Percentiles rank a stretch among this genome's conserved stretches.
These are phyloP conservation scores for Colletotrichum nymphaeae DNA, from an alignment of 2,329 filamentous ascomycete species.

Conservation along the genomic window DNA sequence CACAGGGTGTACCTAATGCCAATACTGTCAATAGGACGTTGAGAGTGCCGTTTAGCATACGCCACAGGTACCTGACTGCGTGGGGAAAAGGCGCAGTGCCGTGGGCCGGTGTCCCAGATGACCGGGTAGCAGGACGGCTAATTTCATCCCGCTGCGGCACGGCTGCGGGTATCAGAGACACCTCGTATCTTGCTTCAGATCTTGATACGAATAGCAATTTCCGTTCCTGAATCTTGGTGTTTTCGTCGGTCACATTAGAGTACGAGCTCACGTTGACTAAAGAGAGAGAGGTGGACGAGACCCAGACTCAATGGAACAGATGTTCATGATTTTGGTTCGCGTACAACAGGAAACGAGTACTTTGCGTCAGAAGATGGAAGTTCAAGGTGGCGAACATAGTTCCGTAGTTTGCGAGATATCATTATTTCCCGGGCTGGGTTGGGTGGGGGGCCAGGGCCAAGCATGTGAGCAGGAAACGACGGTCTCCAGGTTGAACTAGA, in stretches of 20 bases:
- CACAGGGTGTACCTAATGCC: not conserved
- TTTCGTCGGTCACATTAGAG: not conserved
- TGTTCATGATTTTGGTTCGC: not conserved
- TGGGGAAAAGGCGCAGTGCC: not conserved
- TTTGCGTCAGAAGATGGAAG: not conserved
- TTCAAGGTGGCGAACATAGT: not conserved
- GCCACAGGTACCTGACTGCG: not conserved
- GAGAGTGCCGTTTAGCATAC: not conserved
- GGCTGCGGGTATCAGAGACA: not conserved
- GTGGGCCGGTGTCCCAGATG: not conserved
- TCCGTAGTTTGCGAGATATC: not conserved
- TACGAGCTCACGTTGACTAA: not conserved
- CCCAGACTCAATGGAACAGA: not conserved
- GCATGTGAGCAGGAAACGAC: slow-evolving; percentile 5
- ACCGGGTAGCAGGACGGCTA: not conserved
- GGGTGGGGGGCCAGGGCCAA: not conserved
- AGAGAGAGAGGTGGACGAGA: not conserved
- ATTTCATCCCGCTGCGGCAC: not conserved
- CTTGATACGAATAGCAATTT: too few species aligned
- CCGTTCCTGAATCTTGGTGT: not conserved
- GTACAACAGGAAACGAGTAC: not conserved
- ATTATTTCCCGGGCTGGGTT: not conserved
- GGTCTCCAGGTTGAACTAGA: not conserved
- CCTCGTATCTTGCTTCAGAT: not conserved
- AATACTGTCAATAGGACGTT: not conserved